Conservation (phyloP, 345 rosid species). For the Euphorbia tirucalli region DNA sequence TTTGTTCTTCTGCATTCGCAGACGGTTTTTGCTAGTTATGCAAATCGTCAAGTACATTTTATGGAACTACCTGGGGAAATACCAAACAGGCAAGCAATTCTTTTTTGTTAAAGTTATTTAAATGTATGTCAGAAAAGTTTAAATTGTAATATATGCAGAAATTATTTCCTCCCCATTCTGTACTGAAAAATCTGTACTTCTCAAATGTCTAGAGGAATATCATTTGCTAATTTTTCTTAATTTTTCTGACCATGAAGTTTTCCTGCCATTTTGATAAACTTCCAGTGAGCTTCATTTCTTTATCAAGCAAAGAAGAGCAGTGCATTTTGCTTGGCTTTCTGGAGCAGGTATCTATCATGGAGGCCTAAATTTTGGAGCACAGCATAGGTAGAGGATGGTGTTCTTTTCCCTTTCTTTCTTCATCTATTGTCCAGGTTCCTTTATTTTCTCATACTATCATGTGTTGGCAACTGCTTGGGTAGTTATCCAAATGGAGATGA, state of each 20-base stretch:
- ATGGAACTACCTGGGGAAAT: conserved; percentile 99
- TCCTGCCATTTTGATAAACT: conserved; percentile 17
- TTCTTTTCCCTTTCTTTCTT: conserved; percentile 22
- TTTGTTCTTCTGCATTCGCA: conserved; percentile 28
- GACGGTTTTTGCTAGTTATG: conserved; percentile 86
- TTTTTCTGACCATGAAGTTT: conserved; percentile 14
- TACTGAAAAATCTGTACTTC: background rate
- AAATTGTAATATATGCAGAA: background rate
- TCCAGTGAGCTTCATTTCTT: conserved; percentile 90
- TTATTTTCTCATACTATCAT: conserved; percentile 13
- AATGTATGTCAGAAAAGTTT: background rate
- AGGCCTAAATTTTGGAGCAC: conserved; percentile 92
- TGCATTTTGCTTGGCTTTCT: conserved; percentile 99
- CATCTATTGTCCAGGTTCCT: conserved; percentile 17
- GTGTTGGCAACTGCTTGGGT: conserved; percentile 26
- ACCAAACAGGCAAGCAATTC: conserved; percentile 77
- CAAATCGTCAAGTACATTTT: conserved; percentile 94
- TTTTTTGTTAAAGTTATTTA: conserved; percentile 1
- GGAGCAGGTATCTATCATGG: conserved; percentile 98
- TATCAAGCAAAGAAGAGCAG: conserved; percentile 96
- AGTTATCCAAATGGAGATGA: conserved; percentile 90
- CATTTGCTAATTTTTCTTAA: conserved; percentile 2
- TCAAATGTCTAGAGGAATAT: conserved; percentile 1
- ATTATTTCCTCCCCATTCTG: background rate
- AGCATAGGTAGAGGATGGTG: conserved; percentile 58